phyloP scores from a whole-genome alignment of 495 filamentous ascomycete genomes.

The Coniosporium apollinis region DNA sequence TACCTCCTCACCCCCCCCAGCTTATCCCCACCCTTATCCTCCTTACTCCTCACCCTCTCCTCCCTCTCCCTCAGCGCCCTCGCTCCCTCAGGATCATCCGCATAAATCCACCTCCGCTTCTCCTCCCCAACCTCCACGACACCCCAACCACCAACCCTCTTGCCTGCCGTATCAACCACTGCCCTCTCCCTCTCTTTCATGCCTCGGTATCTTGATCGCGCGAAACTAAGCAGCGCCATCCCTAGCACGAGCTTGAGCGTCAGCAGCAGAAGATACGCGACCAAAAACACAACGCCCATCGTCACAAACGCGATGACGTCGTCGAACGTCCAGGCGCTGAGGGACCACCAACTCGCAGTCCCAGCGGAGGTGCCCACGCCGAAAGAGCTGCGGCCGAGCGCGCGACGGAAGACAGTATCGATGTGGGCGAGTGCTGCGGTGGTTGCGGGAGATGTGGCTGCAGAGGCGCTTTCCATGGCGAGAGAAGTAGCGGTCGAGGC shows the following conservation, averaged over 20 bases:
- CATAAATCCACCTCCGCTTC: constrained; percentile 71
- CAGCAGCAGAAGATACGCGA: constrained; percentile 59
- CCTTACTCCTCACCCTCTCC: constrained; percentile 38
- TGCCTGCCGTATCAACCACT: constrained; percentile 45
- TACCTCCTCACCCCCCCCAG: constrained; percentile 64
- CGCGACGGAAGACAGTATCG: constrained; percentile 55
- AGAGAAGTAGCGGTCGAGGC: constrained; percentile 50
- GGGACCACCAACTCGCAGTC: constrained; percentile 26
- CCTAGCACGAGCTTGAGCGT: constrained; percentile 72
- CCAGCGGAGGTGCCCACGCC: constrained; percentile 27
- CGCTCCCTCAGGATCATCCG: constrained; percentile 59
- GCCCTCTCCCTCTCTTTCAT: constrained; percentile 59
- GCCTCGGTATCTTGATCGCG: constrained; percentile 55
- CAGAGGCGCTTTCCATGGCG: constrained; percentile 36
- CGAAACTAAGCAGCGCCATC: constrained; percentile 58
- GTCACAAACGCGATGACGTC: constrained; percentile 53
- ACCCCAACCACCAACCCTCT: constrained; percentile 64
- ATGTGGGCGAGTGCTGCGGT: constrained; percentile 56
- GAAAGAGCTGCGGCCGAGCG: constrained; percentile 49
- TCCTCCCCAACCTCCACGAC: constrained; percentile 80
- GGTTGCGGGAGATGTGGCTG: constrained; percentile 44
- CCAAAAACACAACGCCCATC: constrained; percentile 62
- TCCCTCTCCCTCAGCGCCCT: constrained; percentile 55
- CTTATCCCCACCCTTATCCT: constrained; percentile 27
- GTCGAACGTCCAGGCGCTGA: constrained; percentile 30